These are phyloP conservation scores for Curvularia hawaiiensis DNA, from an alignment of 2,329 filamentous ascomycete genomes.

Conservation along the genomic window DNA sequence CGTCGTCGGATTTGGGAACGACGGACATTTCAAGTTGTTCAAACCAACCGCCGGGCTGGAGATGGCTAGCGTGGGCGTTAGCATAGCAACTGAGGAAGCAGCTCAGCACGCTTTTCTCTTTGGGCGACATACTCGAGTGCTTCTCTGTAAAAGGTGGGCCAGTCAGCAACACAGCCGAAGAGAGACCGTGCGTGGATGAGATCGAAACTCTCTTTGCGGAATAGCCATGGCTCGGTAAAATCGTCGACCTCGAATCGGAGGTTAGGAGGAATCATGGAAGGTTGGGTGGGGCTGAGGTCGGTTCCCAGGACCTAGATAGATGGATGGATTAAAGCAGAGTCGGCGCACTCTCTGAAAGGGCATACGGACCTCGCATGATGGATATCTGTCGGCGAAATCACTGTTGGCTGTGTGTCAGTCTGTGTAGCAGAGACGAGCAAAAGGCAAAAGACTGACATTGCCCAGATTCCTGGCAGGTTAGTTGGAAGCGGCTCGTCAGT, in stretches of 20 bases:
- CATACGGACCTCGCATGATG: slow-evolving; percentile 34
- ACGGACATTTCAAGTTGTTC: slow-evolving; percentile 37
- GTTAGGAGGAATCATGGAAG: slow-evolving; percentile 41
- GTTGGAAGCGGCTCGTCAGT: slow-evolving; percentile 4
- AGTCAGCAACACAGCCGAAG: slow-evolving; percentile 29
- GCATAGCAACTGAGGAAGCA: background rate
- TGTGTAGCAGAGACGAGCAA: background rate
- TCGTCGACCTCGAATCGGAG: slow-evolving; percentile 42
- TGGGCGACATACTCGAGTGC: slow-evolving; percentile 22
- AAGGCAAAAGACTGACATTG: slow-evolving; percentile 33
- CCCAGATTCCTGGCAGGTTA: slow-evolving; percentile 47
- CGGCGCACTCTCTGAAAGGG: background rate
- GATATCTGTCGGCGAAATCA: slow-evolving; percentile 49
- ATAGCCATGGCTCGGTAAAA: slow-evolving; percentile 38
- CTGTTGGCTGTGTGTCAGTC: slow-evolving; percentile 12
- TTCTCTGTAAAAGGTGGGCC: slow-evolving; percentile 30
- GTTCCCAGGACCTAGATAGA: slow-evolving; percentile 39
- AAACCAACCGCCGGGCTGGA: slow-evolving; percentile 39
- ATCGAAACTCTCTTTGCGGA: slow-evolving; percentile 30
- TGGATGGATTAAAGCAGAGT: slow-evolving; percentile 18
- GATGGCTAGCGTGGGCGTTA: slow-evolving; percentile 18
- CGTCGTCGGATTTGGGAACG: slow-evolving; percentile 34
- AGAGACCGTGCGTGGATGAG: slow-evolving; percentile 29
- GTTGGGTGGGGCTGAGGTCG: slow-evolving; percentile 50
- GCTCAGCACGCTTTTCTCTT: background rate